Base-by-base conservation (phyloP, 2,329 filamentous ascomycete species). In the Neopestalotiopsis rosae region DNA sequence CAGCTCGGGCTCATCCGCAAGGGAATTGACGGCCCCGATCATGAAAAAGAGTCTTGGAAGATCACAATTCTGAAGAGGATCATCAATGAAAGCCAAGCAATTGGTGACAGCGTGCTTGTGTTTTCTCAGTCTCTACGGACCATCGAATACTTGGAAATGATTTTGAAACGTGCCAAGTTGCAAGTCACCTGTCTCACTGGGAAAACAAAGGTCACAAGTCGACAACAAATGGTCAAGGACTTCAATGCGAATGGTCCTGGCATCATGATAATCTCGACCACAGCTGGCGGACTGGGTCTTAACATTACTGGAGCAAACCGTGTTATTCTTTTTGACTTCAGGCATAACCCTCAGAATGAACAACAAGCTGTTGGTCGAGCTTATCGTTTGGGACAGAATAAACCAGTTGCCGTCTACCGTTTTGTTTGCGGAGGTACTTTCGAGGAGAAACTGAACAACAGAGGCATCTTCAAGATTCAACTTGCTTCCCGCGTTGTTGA, bases 341-440 rank as follows among this genome's bases (percentile, higher is more conserved):
- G 87, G 70, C 97, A 91, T 81, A 96, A 95, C 71, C 95, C 95
- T 0, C 87, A 90, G 5, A 86, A 91, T 76, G 95, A 97, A 78
- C 91, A 94, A 74, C 95, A 98, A 80, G 95, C 95, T 1, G 89
- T 97, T 65, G 95, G 94, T 1, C 88, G 95, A 66, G 92, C 93
- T 0, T 97, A 96, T 79, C 92, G 95, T 1, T 88, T 98, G 42
- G 94, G 94, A 0, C 95, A 98, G 79, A 83, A 81, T 49, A 96
- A 95, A 74, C 85, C 88, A 0, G 94, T 97, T 1, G 95, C 88
- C 76, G 94, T 98, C 1, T 98, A 98, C 80, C 91, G 92, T 20
- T 90, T 98, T 71, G 83, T 94, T 32, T 84, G 90, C 12, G 93
- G 90, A 2, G 94, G 94, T 1, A 96, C 94, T 0, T 94, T 92